phyloP scores from a whole-genome alignment of 116 monocot species.

The Cymodocea nodosa region DNA sequence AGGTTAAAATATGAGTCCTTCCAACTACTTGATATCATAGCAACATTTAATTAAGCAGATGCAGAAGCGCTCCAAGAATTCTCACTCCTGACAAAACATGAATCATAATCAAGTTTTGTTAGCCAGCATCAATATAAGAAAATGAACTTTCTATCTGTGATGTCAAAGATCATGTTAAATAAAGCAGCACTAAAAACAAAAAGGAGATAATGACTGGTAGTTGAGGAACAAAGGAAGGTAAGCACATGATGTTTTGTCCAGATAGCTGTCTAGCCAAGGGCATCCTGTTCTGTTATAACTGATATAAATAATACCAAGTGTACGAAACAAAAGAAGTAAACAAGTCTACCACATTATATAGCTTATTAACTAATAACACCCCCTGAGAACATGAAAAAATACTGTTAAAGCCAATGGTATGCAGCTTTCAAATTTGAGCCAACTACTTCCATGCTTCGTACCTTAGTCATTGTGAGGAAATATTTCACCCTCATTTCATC shows the following conservation, averaged over 20 bases:
- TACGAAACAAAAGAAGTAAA: too few relatives aligned
- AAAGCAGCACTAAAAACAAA: neutral
- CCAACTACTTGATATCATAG: slow-evolving; percentile 59
- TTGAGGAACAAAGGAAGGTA: too few relatives aligned
- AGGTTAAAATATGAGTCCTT: slow-evolving; percentile 76
- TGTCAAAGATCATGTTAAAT: neutral
- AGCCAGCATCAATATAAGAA: neutral
- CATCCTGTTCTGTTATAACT: neutral
- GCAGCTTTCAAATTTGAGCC: too few relatives aligned
- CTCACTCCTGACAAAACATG: slow-evolving; percentile 6
- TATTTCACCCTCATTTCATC: slow-evolving; percentile 55
- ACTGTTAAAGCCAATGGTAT: neutral
- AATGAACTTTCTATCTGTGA: neutral
- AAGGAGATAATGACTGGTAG: too few relatives aligned
- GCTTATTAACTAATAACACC: neutral
- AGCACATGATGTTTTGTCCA: neutral
- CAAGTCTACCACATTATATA: too few relatives aligned
- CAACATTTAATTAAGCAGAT: slow-evolving; percentile 68
- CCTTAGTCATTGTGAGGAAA: neutral
- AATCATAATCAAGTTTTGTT: neutral
- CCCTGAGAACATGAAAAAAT: neutral
- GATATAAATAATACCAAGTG: neutral
- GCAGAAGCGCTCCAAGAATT: slow-evolving; percentile 13
- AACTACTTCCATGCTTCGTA: neutral
- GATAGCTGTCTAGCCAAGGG: neutral